Percentiles rank a stretch among this genome's conserved stretches.
These are phyloP conservation scores for Sporodiniella umbellata DNA, from an alignment of 371 early-diverging fungal genomes.

Conservation along the genomic window DNA sequence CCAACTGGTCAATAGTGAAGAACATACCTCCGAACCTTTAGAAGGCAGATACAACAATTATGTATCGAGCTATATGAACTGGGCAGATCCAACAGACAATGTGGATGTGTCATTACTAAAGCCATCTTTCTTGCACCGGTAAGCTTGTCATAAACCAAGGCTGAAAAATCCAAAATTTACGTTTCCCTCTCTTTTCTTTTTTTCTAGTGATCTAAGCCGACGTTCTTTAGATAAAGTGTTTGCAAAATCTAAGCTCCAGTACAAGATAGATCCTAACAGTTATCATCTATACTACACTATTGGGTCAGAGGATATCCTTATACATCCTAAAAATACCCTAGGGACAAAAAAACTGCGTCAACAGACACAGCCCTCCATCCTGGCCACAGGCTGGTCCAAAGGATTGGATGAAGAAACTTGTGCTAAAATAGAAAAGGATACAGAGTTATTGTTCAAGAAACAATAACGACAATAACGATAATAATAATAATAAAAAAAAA, in stretches of 20 bases:
- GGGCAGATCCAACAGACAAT: slow-evolving; percentile 72
- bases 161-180: too few relatives aligned
- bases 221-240: slow-evolving; percentile 50
- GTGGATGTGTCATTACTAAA: slow-evolving; percentile 50
- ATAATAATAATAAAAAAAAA: too few relatives aligned
- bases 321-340: slow-evolving; percentile 41
- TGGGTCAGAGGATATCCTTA: slow-evolving; percentile 47
- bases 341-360: slow-evolving; percentile 12
- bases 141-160: slow-evolving; percentile 13
- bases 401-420: slow-evolving; percentile 22
- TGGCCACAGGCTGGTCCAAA: slow-evolving; percentile 33
- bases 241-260: slow-evolving; percentile 72
- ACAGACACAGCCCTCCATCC: slow-evolving; percentile 19
- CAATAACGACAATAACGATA: too few relatives aligned
- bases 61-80: slow-evolving; percentile 85
- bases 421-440: slow-evolving; percentile 19
- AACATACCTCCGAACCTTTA: slow-evolving; percentile 71
- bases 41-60: slow-evolving; percentile 93
- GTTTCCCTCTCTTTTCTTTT: too few relatives aligned
- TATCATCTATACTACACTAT: slow-evolving; percentile 52
- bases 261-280: slow-evolving; percentile 83
- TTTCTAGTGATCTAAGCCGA: slow-evolving; percentile 64
- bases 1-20: slow-evolving; percentile 83
- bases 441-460: slow-evolving; percentile 4
- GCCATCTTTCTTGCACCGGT: slow-evolving; percentile 67